phyloP scores from a whole-genome alignment of 768 basidiomycete species.

The Tricholoma furcatifolium region DNA sequence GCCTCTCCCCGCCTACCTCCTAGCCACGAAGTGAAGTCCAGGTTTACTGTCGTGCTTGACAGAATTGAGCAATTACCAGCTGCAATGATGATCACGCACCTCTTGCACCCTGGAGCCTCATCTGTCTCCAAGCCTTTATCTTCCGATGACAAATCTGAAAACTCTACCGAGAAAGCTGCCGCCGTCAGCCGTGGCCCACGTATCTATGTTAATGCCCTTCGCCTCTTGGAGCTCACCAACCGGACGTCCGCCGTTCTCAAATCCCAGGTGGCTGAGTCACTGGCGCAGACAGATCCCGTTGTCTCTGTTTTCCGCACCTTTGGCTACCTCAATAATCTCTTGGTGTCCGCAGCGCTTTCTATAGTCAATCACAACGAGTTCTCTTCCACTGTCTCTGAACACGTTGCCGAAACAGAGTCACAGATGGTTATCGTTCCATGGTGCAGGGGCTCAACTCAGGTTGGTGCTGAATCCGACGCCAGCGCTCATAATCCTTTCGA shows the following conservation, averaged over 20 bases:
- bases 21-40: slow-evolving; percentile 49
- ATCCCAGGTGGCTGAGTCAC: slow-evolving; percentile 68
- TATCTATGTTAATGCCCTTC: slow-evolving; percentile 71
- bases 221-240: slow-evolving; percentile 87
- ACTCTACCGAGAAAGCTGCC: slow-evolving; percentile 16
- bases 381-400: slow-evolving; percentile 59
- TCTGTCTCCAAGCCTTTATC: slow-evolving; percentile 3
- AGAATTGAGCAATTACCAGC: slow-evolving; percentile 79
- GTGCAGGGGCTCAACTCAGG: slow-evolving; percentile 45
- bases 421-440: slow-evolving; percentile 88
- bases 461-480: slow-evolving; percentile 22
- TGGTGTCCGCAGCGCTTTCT: slow-evolving; percentile 68
- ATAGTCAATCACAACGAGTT: slow-evolving; percentile 78
- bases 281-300: slow-evolving; percentile 70
- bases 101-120: slow-evolving; percentile 46
- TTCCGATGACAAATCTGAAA: slow-evolving; percentile 31
- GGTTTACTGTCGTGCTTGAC: slow-evolving; percentile 73
- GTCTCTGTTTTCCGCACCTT: slow-evolving; percentile 78
- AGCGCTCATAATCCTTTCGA: slow-evolving; percentile 69
- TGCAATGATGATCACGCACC: slow-evolving; percentile 77
- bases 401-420: slow-evolving; percentile 53
- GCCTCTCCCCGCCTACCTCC: slow-evolving; percentile 13
- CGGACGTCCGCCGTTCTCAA: slow-evolving; percentile 86
- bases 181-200: slow-evolving; percentile 5
- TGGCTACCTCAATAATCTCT: slow-evolving; percentile 64